These are phyloP conservation scores for Pyricularia sp. DNA, from an alignment of 2,329 filamentous ascomycete species.

Conservation along the genomic window DNA sequence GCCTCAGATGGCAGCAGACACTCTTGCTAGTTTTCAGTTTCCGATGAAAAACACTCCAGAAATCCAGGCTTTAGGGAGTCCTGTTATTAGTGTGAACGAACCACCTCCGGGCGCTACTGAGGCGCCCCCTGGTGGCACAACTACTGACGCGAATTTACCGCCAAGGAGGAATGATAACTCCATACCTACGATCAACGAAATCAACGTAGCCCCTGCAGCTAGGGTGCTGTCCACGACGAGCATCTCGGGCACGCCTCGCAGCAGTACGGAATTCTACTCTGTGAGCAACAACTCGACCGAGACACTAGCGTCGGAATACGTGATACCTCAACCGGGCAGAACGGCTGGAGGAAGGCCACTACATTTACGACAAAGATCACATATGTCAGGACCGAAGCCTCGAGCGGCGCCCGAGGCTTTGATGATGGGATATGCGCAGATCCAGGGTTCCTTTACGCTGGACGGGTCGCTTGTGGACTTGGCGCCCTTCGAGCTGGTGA, in stretches of 20 bases:
- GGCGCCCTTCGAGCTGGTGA: conserved; percentile 86
- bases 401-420: conserved; percentile 56
- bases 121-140: background rate
- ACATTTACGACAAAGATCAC: conserved; percentile 33
- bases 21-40: conserved; percentile 44
- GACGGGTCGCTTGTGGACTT: conserved; percentile 87
- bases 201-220: conserved; percentile 38
- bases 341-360: conserved; percentile 24
- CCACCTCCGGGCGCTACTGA: background rate
- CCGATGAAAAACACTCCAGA: conserved; percentile 31
- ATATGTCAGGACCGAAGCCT: conserved; percentile 21
- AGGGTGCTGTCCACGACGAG: conserved; percentile 68
- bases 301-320: conserved; percentile 82
- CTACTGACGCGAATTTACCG: background rate
- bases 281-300: conserved; percentile 91
- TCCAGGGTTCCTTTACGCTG: conserved; percentile 81
- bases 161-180: conserved; percentile 21
- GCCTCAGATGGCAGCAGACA: conserved; percentile 26
- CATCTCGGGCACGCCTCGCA: conserved; percentile 66
- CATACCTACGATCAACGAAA: conserved; percentile 39
- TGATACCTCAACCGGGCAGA: conserved; percentile 34
- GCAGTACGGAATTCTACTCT: conserved; percentile 90
- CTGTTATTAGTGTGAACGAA: background rate
- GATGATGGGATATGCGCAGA: conserved; percentile 96
- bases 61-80: background rate